A percentile compares a stretch with the other conserved stretches of the same genome.
Conservation (phyloP, 2,329 filamentous ascomycete genomes). For the Fusarium sororula region DNA sequence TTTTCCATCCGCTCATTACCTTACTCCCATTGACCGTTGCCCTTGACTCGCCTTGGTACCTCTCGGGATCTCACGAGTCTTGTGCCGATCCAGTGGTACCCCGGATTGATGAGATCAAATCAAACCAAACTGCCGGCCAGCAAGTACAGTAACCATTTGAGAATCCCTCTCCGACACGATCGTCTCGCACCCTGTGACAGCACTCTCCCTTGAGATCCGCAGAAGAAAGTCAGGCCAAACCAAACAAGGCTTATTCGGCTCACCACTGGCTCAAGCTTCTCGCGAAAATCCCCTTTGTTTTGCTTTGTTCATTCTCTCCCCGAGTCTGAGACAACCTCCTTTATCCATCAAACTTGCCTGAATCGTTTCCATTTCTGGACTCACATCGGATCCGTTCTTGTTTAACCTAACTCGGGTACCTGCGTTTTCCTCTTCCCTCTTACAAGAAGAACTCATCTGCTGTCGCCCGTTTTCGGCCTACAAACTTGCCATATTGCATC, state of each 20-base stretch:
- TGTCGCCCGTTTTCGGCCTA: constrained; percentile 32
- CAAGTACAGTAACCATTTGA: constrained; percentile 6
- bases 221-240: constrained; percentile 17
- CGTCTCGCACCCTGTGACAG: constrained; percentile 19
- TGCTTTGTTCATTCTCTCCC: constrained; percentile 35
- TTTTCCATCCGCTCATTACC: constrained; percentile 23
- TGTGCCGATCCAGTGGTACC: constrained; percentile 24
- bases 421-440: constrained; percentile 22
- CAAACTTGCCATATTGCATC: constrained; percentile 37
- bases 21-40: constrained; percentile 22
- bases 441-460: constrained; percentile 37
- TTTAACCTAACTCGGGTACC: constrained; percentile 16
- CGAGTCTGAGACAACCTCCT: constrained; percentile 42
- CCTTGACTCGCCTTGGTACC: constrained; percentile 9
- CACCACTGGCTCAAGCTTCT: constrained; percentile 15
- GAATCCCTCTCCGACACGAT: constrained; percentile 9
- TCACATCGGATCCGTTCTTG: constrained; percentile 24
- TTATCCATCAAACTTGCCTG: constrained; percentile 32
- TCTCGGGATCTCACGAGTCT: constrained; percentile 25
- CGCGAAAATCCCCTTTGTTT: constrained; percentile 27
- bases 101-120: constrained; percentile 33
- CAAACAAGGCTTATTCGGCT: constrained; percentile 20
- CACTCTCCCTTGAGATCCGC: constrained; percentile 39
- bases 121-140: constrained; percentile 37
- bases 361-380: constrained; percentile 32